These are phyloP conservation scores for Sporothrix globosa DNA, from an alignment of 2,329 filamentous ascomycete genomes.

Conservation along the genomic window DNA sequence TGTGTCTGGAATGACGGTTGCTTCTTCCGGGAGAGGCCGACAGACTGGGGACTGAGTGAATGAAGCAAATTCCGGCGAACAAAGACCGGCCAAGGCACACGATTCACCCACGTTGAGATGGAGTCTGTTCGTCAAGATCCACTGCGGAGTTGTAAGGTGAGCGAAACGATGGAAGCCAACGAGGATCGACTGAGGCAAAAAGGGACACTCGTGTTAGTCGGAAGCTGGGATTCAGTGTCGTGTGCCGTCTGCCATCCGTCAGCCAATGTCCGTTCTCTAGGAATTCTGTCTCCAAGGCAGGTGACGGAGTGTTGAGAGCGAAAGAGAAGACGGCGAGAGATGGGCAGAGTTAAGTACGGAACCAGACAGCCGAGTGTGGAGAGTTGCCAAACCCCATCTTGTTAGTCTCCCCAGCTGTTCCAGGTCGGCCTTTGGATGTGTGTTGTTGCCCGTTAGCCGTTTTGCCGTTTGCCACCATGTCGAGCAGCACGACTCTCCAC, in stretches of 20 bases:
- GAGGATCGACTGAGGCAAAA: not conserved
- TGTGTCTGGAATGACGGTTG: not conserved
- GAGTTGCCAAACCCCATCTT: not conserved
- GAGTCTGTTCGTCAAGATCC: not conserved
- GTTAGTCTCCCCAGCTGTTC: not conserved
- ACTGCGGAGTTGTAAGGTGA: not conserved
- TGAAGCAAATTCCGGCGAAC: not conserved
- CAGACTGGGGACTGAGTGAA: not conserved
- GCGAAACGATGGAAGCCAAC: not conserved
- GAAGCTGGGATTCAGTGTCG: not conserved
- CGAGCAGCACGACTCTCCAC: not conserved
- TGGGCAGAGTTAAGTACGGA: slow-evolving; percentile 8
- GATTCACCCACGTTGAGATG: not conserved
- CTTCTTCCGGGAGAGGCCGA: not conserved
- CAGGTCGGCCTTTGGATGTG: not conserved
- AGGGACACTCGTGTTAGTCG: not conserved
- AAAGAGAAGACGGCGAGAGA: not conserved
- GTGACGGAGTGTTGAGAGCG: slow-evolving; percentile 9
- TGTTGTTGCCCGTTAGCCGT: not conserved
- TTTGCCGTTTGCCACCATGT: not conserved
- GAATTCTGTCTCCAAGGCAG: slow-evolving; percentile 11
- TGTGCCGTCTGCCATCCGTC: not conserved
- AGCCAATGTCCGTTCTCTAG: not conserved
- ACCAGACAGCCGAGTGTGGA: slow-evolving; percentile 16
- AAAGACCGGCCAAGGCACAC: not conserved